Evolutionary conservation across 2,329 filamentous ascomycete species (phyloP).

Genomic region (Triangularia verruculosa): DNA sequence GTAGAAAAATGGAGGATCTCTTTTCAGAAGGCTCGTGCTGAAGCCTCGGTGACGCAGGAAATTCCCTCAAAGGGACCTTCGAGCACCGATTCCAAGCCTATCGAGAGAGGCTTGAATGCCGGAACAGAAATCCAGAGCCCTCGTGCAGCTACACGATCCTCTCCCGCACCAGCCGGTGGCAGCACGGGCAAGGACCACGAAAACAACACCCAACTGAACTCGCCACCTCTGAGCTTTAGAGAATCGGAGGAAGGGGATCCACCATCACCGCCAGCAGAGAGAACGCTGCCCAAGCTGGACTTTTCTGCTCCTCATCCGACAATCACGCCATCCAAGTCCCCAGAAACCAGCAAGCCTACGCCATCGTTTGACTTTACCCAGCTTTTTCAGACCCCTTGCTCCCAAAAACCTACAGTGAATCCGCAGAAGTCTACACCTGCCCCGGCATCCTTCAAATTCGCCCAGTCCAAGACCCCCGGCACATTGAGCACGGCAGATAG

Average conservation of each 20-base stretch:
- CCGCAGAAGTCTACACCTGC: neutral
- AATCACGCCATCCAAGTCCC: neutral
- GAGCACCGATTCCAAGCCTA: neutral
- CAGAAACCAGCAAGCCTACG: neutral
- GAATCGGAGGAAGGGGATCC: neutral
- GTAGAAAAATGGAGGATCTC: neutral
- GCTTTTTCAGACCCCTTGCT: neutral
- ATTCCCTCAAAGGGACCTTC: neutral
- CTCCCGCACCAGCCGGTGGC: too few species aligned
- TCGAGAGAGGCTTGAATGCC: too few species aligned
- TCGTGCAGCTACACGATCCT: too few species aligned
- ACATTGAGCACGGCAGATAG: neutral
- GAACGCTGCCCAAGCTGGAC: neutral
- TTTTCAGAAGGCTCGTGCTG: neutral
- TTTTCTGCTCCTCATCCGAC: neutral
- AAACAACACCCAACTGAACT: neutral
- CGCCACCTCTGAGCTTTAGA: neutral
- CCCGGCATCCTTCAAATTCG: neutral
- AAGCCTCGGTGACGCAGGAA: neutral
- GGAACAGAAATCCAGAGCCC: too few species aligned
- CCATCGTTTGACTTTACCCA: neutral
- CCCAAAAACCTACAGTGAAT: neutral
- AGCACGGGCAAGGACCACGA: too few species aligned
- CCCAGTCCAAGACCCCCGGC: neutral
- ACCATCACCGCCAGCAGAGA: neutral